Base-by-base conservation (phyloP, 441 rosid genomes). In the Aleurites moluccanus region DNA sequence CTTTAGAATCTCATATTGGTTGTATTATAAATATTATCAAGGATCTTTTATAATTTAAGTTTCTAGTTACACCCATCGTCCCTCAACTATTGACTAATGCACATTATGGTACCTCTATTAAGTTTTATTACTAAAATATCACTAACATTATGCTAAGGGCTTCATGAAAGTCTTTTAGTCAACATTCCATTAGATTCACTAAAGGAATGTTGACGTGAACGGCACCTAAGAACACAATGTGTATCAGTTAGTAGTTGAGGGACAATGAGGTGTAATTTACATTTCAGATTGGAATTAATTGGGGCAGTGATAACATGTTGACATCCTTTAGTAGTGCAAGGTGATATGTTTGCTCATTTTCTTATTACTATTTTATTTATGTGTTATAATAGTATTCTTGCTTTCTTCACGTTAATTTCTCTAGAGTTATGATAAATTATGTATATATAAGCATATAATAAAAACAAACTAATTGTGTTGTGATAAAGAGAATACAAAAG, bases 351-450 rank as follows among this genome's bases (percentile, higher is more conserved):
- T 55, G 25, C 49, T n/a, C 25, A 7, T 16, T 57, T 44, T 75
- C 35, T 67, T 59, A 68, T 30, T 67, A 62, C 64, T 42, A 67
- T 47, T 62, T 70, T 45, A 44, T 66, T 44, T 44, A 18, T 25
- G 10, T 6, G n/a, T 33, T 45, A 13, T 10, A 7, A 44, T 15
- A 6, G 27, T 60, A 27, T 16, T 4, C 27, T 30, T 69, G 33
- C 23, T 25, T 20, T 53, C 40, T 68, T 67, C 11, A 27, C 67
- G n/a, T 28, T 35, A 50, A 15, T 28, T 52, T 68, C 3, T 30
- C 25, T 20, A 18, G 44, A 50, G 16, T 10, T 50, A 11, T 6
- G 20, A 18, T 50, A 20, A 27, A 64, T 18, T 38, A 10, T 10
- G 13, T 4, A 35, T 33, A n/a, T 33, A 2, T 6, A 28, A 23